Evolutionary conservation across 1,139 yeast genomes (phyloP), one percentile per base, ranked within the genome.

Genomic region (Candida sp.): DNA sequence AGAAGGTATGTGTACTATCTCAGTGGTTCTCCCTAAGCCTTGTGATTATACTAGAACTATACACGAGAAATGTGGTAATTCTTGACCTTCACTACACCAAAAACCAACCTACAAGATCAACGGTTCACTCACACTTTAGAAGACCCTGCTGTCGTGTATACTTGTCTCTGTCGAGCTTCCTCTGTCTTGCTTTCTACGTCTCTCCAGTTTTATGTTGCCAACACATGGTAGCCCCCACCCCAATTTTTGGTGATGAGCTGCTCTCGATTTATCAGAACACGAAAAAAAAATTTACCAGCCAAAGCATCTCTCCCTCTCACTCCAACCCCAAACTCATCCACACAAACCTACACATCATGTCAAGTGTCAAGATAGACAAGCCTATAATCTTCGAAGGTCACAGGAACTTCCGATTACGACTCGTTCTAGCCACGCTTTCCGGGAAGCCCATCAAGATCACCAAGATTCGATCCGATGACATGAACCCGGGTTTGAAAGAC

Each of bases 401-500:
- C 52, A 79, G 86, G 49, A 90, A 92, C 69, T 88, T 94, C 65
- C 77, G 98, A 48, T 72, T 84, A 48, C 82, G 98, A 56, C 75
- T 94, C 49, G 80, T 90, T 3, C 75, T 94, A 49, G 85, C 99
- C 17, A 91, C 97, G 0, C 75, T 94, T 41, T 78, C 96, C 1
- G 98, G 98, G 2, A 85, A 83, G 54, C 85, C 96, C 0, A 80
- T 96, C 45, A 88, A 90, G 65, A 90, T 94, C 58, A 85, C 88
- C 55, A 87, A 89, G 62, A 91, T 96, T 61, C 81, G 98, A 56
- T 85, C 98, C 1, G 83, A 84, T 59, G 97, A 91, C 54, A 70
- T 90, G 63, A 91, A 93, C 68, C 98, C 98, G 2, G 99, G 99
- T 76, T 77, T 94, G 49, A 81, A 82, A 65, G 98, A 94, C 72